Percentiles rank a stretch among this genome's conserved stretches.
Conservation (phyloP, 768 basidiomycete species). For the Ephemerocybe angulata region DNA sequence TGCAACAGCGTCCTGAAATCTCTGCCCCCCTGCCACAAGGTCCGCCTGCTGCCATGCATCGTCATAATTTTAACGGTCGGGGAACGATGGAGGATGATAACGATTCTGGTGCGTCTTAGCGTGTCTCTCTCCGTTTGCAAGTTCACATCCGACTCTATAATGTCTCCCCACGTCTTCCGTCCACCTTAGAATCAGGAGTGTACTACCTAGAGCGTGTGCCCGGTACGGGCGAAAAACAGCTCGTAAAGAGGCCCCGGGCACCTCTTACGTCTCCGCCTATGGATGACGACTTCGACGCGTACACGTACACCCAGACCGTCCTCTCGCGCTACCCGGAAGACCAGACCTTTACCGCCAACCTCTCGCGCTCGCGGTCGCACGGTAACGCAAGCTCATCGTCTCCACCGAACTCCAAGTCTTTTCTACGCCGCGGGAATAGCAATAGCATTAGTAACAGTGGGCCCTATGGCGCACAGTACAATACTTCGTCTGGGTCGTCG, state of each 20-base stretch:
- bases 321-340: not conserved
- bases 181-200: slow-evolving; percentile 30
- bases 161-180: not conserved
- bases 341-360: not conserved
- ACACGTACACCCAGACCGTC: slow-evolving; percentile 22
- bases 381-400: slow-evolving; percentile 7
- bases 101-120: not conserved
- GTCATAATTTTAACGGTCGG: slow-evolving; percentile 1
- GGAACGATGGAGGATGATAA: not conserved
- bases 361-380: not conserved
- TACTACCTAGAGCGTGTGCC: slow-evolving; percentile 40
- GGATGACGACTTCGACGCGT: slow-evolving; percentile 38
- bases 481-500: slow-evolving; percentile 6
- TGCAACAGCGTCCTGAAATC: slow-evolving; percentile 2
- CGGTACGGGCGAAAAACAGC: slow-evolving; percentile 32
- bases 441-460: too few species aligned
- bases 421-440: too few species aligned
- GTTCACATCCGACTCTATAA: not conserved
- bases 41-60: not conserved
- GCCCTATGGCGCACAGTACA: too few species aligned
- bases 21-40: slow-evolving; percentile 6
- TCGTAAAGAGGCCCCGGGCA: slow-evolving; percentile 35
- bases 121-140: not conserved
- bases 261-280: slow-evolving; percentile 36
- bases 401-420: too few species aligned